phyloP scores from a whole-genome alignment of 2,329 filamentous ascomycete genomes.

The Colletotrichum cuscutae region DNA sequence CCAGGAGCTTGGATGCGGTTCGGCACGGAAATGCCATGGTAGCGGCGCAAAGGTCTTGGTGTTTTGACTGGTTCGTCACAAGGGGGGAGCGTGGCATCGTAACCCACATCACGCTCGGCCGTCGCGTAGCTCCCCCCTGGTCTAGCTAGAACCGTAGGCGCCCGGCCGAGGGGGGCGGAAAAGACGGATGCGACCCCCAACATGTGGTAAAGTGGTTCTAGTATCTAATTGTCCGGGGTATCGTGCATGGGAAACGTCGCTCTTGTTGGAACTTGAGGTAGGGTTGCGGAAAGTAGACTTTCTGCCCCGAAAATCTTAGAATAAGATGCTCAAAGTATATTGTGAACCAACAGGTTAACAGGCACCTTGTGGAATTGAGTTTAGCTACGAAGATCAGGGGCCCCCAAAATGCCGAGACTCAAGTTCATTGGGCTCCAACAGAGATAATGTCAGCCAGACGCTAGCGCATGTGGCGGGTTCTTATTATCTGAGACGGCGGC shows the following conservation, averaged over 20 bases:
- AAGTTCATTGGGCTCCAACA: neutral
- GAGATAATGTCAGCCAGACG: too few species aligned
- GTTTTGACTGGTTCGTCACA: slow-evolving; percentile 12
- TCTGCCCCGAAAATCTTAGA: neutral
- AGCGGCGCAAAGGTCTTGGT: slow-evolving; percentile 18
- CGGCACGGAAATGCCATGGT: slow-evolving; percentile 7
- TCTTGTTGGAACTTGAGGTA: neutral
- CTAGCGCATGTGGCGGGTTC: neutral
- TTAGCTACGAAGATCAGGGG: slow-evolving; percentile 1
- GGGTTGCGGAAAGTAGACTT: neutral
- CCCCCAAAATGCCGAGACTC: slow-evolving; percentile 13
- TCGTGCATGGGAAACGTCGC: neutral
- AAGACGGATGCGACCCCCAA: neutral
- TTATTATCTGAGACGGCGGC: neutral
- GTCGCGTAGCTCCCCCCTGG: neutral
- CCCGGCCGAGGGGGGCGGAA: neutral
- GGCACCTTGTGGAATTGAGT: neutral
- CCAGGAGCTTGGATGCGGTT: neutral
- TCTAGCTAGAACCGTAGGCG: neutral
- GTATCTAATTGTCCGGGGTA: neutral
- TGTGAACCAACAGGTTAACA: neutral
- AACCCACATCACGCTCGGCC: neutral
- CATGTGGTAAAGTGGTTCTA: neutral
- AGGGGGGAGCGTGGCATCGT: slow-evolving; percentile 2
- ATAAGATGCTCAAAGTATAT: neutral